Base-by-base conservation (phyloP, 768 basidiomycete genomes). In the Boletellus sp. region DNA sequence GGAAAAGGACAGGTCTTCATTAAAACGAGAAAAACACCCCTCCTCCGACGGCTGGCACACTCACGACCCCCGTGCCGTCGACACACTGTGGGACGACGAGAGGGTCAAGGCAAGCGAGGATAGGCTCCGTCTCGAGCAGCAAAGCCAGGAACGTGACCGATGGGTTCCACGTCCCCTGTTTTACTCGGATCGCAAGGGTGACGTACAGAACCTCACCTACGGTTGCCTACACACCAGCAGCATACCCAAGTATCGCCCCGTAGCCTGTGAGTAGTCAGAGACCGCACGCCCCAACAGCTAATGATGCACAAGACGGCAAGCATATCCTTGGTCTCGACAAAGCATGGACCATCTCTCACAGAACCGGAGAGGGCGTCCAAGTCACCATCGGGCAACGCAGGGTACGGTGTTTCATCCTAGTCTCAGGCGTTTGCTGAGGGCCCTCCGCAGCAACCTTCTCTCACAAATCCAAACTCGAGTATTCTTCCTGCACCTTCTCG, bases 131-230 rank as follows among this genome's bases (percentile, higher is more conserved):
- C 47, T 55, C 19, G 59, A 57, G 20, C 53, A 55, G 33, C 60
- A 57, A 15, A 54, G 35, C 19, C 52, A 50, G 32, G 52, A 63
- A 28, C 54, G 52, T 35, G 57, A 55, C 47, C 55, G 58, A 55
- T 64, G 60, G 58, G 58, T 61, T 36, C 63, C 62, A 38, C 67
- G 51, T 24, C 64, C 61, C 28, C 50, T 69, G 9, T 89, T 79
- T 67, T 87, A 77, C 61, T 80, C 80, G 12, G 87, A 90, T 62
- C 73, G 76, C 43, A 79, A 77, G 57, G 87, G 86, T 3, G 88
- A 90, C 63, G 53, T 66, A 38, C 68, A 82, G 46, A 89, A 86
- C 60, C 66, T 87, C 28, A 75, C 75, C 37, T 90, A 86, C 57
- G 87, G 85, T n/a, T 70, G 79, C 3, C 58, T 86, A 28, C 74